Conservation (phyloP, 176 grass and related monocot species). For the Cocos nucifera region DNA sequence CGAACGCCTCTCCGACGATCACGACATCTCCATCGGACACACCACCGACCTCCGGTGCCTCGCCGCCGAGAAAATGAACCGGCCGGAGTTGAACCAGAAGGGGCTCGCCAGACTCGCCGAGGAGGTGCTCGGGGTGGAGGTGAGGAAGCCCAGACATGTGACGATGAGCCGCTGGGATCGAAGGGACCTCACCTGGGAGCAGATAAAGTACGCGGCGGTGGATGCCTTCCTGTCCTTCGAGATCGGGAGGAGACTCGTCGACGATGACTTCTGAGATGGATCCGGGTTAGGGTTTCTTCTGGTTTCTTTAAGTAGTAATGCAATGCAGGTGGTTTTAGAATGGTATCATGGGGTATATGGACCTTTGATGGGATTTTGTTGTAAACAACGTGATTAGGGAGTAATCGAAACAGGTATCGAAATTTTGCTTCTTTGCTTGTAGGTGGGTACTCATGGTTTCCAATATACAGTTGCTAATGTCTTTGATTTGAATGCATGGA, state of each 20-base stretch:
- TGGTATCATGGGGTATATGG: too few relatives aligned
- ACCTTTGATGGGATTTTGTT: too few relatives aligned
- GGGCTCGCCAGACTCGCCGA: slow-evolving; percentile 31
- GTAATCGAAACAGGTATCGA: too few relatives aligned
- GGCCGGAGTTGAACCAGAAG: slow-evolving; percentile 8
- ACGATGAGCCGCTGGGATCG: slow-evolving; percentile 36
- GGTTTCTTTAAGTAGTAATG: too few relatives aligned
- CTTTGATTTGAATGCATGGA: too few relatives aligned
- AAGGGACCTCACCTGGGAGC: neutral
- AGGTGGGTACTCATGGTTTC: too few relatives aligned
- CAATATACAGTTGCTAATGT: too few relatives aligned
- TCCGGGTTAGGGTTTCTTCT: too few relatives aligned
- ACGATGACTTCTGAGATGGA: neutral
- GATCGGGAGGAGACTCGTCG: slow-evolving; percentile 33
- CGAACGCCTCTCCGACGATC: slow-evolving; percentile 23
- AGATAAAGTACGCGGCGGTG: slow-evolving; percentile 44
- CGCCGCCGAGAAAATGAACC: slow-evolving; percentile 17
- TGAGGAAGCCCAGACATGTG: slow-evolving; percentile 25
- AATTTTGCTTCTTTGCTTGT: too few relatives aligned
- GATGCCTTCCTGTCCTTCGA: slow-evolving; percentile 50
- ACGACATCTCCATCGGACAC: slow-evolving; percentile 4
- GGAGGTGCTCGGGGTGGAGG: slow-evolving; percentile 15
- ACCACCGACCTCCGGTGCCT: slow-evolving; percentile 24
- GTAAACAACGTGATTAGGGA: too few relatives aligned
- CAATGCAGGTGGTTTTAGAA: too few relatives aligned